Percentiles rank a stretch among this genome's conserved stretches.
These are phyloP conservation scores for Aspergillus sp. DNA, from an alignment of 2,329 filamentous ascomycete genomes.

Conservation along the genomic window DNA sequence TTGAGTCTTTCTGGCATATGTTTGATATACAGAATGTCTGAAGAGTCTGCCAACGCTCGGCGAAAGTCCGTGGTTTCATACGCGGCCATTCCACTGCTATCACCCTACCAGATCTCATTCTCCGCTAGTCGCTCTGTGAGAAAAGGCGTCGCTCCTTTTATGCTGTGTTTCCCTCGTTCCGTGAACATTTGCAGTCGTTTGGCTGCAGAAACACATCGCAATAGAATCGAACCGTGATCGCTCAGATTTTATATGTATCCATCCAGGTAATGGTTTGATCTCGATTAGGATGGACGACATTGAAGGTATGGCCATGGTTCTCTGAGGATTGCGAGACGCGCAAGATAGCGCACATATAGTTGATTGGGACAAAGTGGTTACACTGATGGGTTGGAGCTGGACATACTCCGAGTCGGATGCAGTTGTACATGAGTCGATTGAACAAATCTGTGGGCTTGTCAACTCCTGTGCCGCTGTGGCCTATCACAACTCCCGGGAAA, in stretches of 20 bases:
- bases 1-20: conserved; percentile 4
- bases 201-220: not conserved
- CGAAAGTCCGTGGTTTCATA: conserved; percentile 4
- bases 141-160: not conserved
- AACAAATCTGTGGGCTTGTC: conserved; percentile 12
- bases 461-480: conserved; percentile 11
- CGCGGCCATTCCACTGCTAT: conserved; percentile 1
- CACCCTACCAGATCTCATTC: conserved; percentile 4
- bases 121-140: conserved; percentile 1
- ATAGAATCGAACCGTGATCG: not conserved
- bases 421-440: conserved; percentile 11
- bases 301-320: conserved; percentile 13
- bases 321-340: conserved; percentile 5
- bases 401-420: conserved; percentile 10
- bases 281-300: conserved; percentile 5
- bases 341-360: conserved; percentile 11
- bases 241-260: not conserved
- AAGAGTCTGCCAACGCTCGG: conserved; percentile 3
- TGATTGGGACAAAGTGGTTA: conserved; percentile 10
- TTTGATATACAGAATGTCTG: conserved; percentile 2
- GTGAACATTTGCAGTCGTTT: conserved; percentile 2
- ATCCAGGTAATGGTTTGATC: too few relatives aligned
- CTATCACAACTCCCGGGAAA: conserved; percentile 12
- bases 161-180: not conserved
- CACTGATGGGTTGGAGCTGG: conserved; percentile 7